Conservation (phyloP, 1,284 basidiomycete species). For the Erythrobasidium hasegawianum region DNA sequence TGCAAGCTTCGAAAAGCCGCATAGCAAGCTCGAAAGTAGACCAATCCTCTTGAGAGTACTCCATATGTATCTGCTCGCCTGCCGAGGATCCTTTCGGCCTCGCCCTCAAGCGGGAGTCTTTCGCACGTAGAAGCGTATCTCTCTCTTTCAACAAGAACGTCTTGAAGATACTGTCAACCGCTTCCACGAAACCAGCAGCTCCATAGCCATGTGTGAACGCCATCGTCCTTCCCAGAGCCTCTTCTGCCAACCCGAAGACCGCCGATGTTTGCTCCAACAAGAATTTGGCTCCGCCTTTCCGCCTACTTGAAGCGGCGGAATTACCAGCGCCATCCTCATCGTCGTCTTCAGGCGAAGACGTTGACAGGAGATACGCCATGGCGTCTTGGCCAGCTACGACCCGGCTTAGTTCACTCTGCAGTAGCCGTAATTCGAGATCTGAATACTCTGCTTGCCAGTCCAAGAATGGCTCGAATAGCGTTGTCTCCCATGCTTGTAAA, state of each 20-base stretch:
- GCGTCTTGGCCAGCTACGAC: conserved; percentile 21
- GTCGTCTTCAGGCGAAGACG: conserved; percentile 30
- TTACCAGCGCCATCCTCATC: conserved; percentile 60
- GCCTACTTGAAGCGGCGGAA: neutral
- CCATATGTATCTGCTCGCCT: conserved; percentile 62
- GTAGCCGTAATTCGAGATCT: conserved; percentile 57
- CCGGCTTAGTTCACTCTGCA: conserved; percentile 8
- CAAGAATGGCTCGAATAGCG: conserved; percentile 84
- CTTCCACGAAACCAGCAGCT: conserved; percentile 63
- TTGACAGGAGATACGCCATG: conserved; percentile 15
- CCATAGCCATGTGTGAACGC: conserved; percentile 85
- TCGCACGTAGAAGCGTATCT: conserved; percentile 23
- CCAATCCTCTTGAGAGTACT: conserved; percentile 85
- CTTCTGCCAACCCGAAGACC: conserved; percentile 71
- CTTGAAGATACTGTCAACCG: conserved; percentile 68
- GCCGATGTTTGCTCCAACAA: conserved; percentile 59
- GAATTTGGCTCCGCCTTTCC: conserved; percentile 14
- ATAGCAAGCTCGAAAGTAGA: conserved; percentile 72
- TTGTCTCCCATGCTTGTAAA: conserved; percentile 68
- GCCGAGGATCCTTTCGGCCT: conserved; percentile 50
- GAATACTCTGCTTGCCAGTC: conserved; percentile 81
- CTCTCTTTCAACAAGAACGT: conserved; percentile 46
- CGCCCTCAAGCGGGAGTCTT: conserved; percentile 8
- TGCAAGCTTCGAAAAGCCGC: conserved; percentile 73
- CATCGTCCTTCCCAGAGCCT: conserved; percentile 67